Evolutionary conservation across 768 basidiomycete genomes (phyloP).

Genomic region (Heimioporus sp.): DNA sequence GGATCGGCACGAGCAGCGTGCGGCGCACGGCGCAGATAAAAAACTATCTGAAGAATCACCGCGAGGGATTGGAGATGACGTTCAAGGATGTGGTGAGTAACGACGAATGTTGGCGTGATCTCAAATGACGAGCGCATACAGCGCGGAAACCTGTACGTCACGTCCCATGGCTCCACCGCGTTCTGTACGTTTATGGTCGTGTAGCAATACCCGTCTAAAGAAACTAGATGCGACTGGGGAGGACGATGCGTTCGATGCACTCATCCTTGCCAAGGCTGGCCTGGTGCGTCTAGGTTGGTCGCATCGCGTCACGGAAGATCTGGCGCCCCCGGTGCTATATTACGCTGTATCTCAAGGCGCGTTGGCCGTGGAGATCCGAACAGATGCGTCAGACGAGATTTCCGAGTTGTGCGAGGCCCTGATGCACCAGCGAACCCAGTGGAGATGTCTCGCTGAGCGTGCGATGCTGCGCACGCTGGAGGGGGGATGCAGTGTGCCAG

Average conservation of each 20-base stretch:
- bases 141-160: slow-evolving; percentile 85
- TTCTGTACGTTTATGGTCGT: slow-evolving; percentile 7
- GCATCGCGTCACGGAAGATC: slow-evolving; percentile 70
- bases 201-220: slow-evolving; percentile 81
- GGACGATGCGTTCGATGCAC: slow-evolving; percentile 75
- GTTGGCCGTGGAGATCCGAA: slow-evolving; percentile 80
- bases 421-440: slow-evolving; percentile 76
- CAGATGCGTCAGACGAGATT: slow-evolving; percentile 56
- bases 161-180: slow-evolving; percentile 28
- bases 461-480: slow-evolving; percentile 87
- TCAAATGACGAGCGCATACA: slow-evolving; percentile 23
- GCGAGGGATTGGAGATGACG: slow-evolving; percentile 40
- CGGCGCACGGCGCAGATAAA: slow-evolving; percentile 88
- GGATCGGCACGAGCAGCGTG: slow-evolving; percentile 96
- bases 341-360: slow-evolving; percentile 96
- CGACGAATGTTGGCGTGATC: background rate
- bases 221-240: slow-evolving; percentile 78
- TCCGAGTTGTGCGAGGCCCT: slow-evolving; percentile 62
- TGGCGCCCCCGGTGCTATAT: slow-evolving; percentile 72
- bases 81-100: slow-evolving; percentile 86
- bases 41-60: slow-evolving; percentile 60
- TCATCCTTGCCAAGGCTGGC: slow-evolving; percentile 93
- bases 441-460: slow-evolving; percentile 80
- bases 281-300: slow-evolving; percentile 76
- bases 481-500: slow-evolving; percentile 97